Evolutionary conservation across 441 rosid species (phyloP).

Genomic region (Cnidoscolus chayamansa): DNA sequence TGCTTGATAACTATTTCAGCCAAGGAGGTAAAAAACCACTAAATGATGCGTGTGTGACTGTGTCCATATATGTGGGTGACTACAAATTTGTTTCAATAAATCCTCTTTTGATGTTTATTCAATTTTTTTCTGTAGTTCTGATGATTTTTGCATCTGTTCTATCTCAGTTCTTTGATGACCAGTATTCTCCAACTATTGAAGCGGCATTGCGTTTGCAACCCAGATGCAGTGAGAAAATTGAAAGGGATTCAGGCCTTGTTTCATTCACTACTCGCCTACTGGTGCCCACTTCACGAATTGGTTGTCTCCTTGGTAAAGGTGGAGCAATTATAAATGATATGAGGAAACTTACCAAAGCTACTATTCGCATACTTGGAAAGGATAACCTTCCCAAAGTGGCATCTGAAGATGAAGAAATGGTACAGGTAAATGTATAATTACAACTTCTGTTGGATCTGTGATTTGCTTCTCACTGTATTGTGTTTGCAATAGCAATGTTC

Average conservation of each 20-base stretch:
- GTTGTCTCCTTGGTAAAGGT: slow-evolving; percentile 95
- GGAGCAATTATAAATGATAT: slow-evolving; percentile 88
- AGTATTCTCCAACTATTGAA: slow-evolving; percentile 78
- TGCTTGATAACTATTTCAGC: slow-evolving; percentile 75
- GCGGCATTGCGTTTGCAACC: slow-evolving; percentile 90
- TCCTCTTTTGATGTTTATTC: too few relatives aligned
- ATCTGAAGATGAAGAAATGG: slow-evolving; percentile 90
- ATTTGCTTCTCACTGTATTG: not conserved
- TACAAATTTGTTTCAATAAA: too few relatives aligned
- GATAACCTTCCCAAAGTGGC: slow-evolving; percentile 91
- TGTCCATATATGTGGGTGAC: too few relatives aligned
- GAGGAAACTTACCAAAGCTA: slow-evolving; percentile 83
- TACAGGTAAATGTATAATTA: slow-evolving; percentile 52
- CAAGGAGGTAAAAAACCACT: slow-evolving; percentile 51
- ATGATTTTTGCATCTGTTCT: slow-evolving; percentile 14
- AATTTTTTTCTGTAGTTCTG: slow-evolving; percentile 1
- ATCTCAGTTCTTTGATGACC: slow-evolving; percentile 70
- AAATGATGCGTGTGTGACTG: too few relatives aligned
- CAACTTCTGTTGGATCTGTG: slow-evolving; percentile 1
- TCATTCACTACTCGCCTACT: slow-evolving; percentile 86
- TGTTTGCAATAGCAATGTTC: not conserved
- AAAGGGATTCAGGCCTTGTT: slow-evolving; percentile 86
- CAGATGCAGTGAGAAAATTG: slow-evolving; percentile 85
- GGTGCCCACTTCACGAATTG: slow-evolving; percentile 89
- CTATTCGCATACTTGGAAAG: slow-evolving; percentile 82